Evolutionary conservation across 768 basidiomycete genomes (phyloP).

Genomic region (Hemileccinum impolitum): DNA sequence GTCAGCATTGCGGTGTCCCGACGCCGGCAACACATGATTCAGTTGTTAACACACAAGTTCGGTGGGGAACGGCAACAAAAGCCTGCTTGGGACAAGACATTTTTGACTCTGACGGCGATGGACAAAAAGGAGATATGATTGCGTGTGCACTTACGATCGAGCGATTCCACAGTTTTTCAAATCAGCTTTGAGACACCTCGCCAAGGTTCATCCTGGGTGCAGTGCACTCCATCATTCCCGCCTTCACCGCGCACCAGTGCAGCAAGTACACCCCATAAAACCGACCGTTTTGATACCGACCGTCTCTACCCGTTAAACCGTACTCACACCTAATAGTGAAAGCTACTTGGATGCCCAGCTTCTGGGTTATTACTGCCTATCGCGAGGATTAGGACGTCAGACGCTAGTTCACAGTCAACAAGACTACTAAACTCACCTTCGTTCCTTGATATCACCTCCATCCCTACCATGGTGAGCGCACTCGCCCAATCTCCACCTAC

Average conservation of each 20-base stretch:
- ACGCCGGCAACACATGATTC: neutral
- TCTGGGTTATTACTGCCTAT: neutral
- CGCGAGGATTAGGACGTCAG: neutral
- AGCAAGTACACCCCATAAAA: slow-evolving; percentile 1
- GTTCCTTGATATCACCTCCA: neutral
- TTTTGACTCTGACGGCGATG: neutral
- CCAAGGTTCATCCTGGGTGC: neutral
- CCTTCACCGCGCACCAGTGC: slow-evolving; percentile 16
- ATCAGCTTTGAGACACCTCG: neutral
- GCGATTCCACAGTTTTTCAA: neutral
- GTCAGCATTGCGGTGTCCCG: neutral
- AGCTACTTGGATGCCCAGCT: slow-evolving; percentile 1
- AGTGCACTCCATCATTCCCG: slow-evolving; percentile 9
- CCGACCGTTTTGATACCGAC: neutral
- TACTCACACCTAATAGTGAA: slow-evolving; percentile 2
- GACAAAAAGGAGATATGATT: slow-evolving; percentile 6
- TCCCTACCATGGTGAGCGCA: slow-evolving; percentile 12
- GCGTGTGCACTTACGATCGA: slow-evolving; percentile 5
- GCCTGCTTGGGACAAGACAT: neutral
- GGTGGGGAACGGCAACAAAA: slow-evolving; percentile 3
- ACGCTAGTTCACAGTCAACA: neutral
- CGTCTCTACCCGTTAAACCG: slow-evolving; percentile 1
- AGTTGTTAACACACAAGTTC: neutral
- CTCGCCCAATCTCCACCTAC: slow-evolving; percentile 7
- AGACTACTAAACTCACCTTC: slow-evolving; percentile 12